Base-by-base conservation (phyloP, 2,329 filamentous ascomycete species). In the Aspergillus niger region DNA sequence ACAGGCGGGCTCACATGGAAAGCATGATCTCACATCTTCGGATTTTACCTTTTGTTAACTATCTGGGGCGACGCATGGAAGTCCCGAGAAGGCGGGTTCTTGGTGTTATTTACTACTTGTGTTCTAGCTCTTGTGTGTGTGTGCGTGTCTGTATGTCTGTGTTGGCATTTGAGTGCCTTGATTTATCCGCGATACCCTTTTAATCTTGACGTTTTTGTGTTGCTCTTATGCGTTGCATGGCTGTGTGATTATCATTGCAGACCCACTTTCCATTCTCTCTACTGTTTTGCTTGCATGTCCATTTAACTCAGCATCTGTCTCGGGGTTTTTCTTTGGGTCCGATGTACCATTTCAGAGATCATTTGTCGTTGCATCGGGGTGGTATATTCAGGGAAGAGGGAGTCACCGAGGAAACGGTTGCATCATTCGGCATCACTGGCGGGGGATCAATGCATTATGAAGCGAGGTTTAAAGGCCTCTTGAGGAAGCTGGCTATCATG, bases 151-250 rank as follows among this genome's bases (percentile, higher is more conserved):
- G 51, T 57, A 59, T 63, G 43, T 65, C 48, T 62, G 41, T 64
- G 60, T 41, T 63, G 51, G 55, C 60, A 57, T 59, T 59, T 56
- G 56, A 63, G 65, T 65, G 62, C 57, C 55, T 61, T 53, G 54
- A 64, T 68, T 62, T 68, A 63, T 63, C 64, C 59, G 66, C 68
- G 68, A 70, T 70, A 70, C 68, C 68, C 66, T 62, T 39, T 67
- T 58, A 55, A 32, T 64, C 52, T 67, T 56, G 55, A 59, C 55
- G 60, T 55, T 61, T 49, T 15, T 64, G 61, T 65, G 60, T 57
- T 63, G 53, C 61, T 61, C 54, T 55, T 28, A 58, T 63, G 60
- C 59, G 49, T 52, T 63, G 61, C 61, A 61, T 66, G 51, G 48
- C 48, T 44, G 55, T 66, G 56, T 61, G 52, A 60, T 53, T 59